Evolutionary conservation across 805 yeast species (phyloP), one percentile per base, ranked within the genome.

Genomic region (Candida ascalaphidarum): DNA sequence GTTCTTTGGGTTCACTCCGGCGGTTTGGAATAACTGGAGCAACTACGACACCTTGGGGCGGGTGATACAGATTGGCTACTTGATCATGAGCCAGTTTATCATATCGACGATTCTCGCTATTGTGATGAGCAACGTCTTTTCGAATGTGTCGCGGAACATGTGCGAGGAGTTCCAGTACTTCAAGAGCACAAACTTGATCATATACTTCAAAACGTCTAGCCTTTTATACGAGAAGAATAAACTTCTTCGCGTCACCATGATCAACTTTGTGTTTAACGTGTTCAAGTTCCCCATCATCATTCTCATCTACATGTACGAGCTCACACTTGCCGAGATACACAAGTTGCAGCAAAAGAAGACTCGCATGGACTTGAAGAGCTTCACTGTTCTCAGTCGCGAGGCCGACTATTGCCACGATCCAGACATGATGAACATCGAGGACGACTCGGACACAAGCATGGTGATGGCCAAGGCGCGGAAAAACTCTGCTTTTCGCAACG

Each of bases 1-100:
- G 3, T 59, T 72, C 35, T 71, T 71, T 42, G 78, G 78, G 1
- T 72, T 67, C 43, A 72, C 78, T 2, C 77, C 78, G 0, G 69
- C 76, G 0, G 77, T 72, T 3, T 72, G 78, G 78, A 57, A 59
- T 25, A 66, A 64, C 30, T 71, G 77, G 77, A 48, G 54, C 21
- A 51, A 56, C 29, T 72, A 67, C 39, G 61, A 70, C 22, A 36
- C 49, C 2, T 43, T 70, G 22, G 78, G 78, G 1, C 53, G 66
- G 21, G 36, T 49, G n/a, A 55, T 70, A 14, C 63, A 68, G 32
- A 53, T 72, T 42, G 55, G 66, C n/a, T 72, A 67, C 40, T 53
- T 72, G 16, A 71, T 71, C 35, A 54, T 71, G 36, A 66, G 69
- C 29, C 77, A 72, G 33, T 72, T 72, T 42, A 65, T 72, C 21